phyloP scores from a whole-genome alignment of 2,329 filamentous ascomycete species.

The Calonectria naviculata region DNA sequence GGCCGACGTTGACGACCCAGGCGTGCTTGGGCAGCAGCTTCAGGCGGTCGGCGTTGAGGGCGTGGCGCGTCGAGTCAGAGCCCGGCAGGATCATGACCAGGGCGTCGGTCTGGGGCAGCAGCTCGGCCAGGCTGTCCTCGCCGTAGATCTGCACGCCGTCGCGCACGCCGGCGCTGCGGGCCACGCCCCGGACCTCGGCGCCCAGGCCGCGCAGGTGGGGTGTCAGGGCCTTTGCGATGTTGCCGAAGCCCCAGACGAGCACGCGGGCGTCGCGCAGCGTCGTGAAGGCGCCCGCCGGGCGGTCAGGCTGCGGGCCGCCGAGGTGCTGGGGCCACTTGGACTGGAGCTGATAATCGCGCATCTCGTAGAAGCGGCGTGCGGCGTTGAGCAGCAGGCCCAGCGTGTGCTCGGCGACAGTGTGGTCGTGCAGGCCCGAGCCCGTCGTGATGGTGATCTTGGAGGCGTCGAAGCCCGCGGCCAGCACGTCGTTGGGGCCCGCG shows the following conservation, averaged over 20 bases:
- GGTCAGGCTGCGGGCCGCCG: conserved; percentile 69
- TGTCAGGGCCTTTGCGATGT: conserved; percentile 71
- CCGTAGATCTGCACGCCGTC: conserved; percentile 67
- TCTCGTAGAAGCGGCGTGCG: conserved; percentile 69
- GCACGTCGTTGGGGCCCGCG: conserved; percentile 74
- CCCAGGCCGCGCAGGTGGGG: conserved; percentile 66
- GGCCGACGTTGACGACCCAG: conserved; percentile 65
- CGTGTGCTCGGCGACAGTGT: conserved; percentile 73
- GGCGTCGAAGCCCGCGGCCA: conserved; percentile 68
- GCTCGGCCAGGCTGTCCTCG: conserved; percentile 63
- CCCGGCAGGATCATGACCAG: conserved; percentile 76
- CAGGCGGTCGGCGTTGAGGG: conserved; percentile 64
- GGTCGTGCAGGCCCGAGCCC: conserved; percentile 72
- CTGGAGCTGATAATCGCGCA: conserved; percentile 70
- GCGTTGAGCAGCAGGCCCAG: conserved; percentile 67
- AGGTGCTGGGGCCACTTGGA: conserved; percentile 70
- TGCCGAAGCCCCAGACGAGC: conserved; percentile 74
- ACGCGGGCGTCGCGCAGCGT: conserved; percentile 69
- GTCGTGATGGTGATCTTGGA: conserved; percentile 65
- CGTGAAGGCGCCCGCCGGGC: conserved; percentile 66
- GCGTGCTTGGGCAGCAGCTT: conserved; percentile 66
- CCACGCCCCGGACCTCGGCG: conserved; percentile 68
- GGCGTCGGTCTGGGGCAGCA: conserved; percentile 69
- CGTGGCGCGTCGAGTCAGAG: conserved; percentile 65
- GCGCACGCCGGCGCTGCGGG: conserved; percentile 66